Percentiles rank a stretch among this genome's conserved stretches.
phyloP scores from a whole-genome alignment of 768 basidiomycete species.

The Dioszegia aurantiaca region DNA sequence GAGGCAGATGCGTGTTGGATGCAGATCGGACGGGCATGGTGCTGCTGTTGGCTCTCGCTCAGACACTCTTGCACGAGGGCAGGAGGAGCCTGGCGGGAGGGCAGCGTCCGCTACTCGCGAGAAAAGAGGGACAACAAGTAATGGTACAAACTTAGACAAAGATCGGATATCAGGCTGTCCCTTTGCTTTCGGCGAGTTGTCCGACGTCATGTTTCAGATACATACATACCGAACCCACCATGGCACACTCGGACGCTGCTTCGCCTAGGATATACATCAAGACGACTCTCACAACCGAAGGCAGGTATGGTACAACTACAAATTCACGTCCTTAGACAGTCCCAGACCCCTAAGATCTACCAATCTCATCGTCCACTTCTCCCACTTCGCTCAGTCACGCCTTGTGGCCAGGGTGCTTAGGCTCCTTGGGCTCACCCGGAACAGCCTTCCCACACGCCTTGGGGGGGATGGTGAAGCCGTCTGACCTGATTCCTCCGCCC shows the following conservation, averaged over 20 bases:
- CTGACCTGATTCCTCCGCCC: slow-evolving; percentile 82
- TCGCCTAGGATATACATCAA: not conserved
- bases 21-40: not conserved
- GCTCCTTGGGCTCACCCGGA: slow-evolving; percentile 14
- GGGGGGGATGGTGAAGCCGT: slow-evolving; percentile 56
- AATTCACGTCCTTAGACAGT: too few relatives aligned
- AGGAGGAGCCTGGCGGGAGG: too few relatives aligned
- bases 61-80: too few relatives aligned
- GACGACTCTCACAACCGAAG: not conserved
- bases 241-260: too few relatives aligned
- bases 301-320: slow-evolving; percentile 1
- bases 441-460: slow-evolving; percentile 52
- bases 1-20: not conserved
- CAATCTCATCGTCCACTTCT: not conserved
- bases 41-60: too few relatives aligned
- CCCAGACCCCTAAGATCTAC: not conserved
- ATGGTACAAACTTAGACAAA: too few relatives aligned
- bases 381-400: not conserved
- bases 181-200: not conserved
- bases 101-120: not conserved
- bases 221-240: too few relatives aligned
- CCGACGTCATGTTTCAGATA: slow-evolving; percentile 1
- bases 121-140: too few relatives aligned
- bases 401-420: slow-evolving; percentile 11
- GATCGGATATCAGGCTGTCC: not conserved